Evolutionary conservation across 306 rosid species (phyloP).

Genomic region (Styphnolobium japonicum): DNA sequence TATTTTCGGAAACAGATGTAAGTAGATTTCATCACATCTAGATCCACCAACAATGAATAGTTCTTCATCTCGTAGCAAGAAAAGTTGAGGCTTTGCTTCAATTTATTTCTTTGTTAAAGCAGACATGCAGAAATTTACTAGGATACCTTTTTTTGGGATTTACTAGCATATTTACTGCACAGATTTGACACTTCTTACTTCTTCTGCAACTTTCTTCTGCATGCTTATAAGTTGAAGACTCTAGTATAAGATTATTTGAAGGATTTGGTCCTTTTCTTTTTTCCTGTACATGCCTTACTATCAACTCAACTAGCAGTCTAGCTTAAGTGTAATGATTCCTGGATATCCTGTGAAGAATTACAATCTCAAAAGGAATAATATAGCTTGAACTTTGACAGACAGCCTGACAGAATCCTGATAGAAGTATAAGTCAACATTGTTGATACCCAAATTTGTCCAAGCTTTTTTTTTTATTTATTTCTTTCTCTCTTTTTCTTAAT

Average conservation of each 20-base stretch:
- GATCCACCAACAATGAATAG: background rate
- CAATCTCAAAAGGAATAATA: background rate
- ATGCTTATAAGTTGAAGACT: background rate
- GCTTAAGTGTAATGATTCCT: background rate
- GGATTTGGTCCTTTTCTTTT: background rate
- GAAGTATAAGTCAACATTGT: background rate
- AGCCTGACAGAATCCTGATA: background rate
- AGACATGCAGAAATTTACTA: background rate
- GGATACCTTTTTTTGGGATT: background rate
- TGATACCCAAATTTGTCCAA: no score
- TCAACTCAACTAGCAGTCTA: background rate
- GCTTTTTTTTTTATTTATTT: no score
- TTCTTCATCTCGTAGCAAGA: background rate
- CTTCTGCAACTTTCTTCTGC: background rate
- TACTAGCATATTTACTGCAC: background rate
- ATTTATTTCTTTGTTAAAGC: constrained; percentile 6
- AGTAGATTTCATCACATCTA: background rate
- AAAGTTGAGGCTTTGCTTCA: background rate
- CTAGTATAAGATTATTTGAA: background rate
- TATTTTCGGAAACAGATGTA: constrained; percentile 7
- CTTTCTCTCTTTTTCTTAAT: no score
- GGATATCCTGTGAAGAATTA: background rate
- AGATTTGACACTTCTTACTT: background rate
- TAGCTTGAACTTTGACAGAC: background rate
- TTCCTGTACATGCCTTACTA: background rate